Evolutionary conservation across 441 rosid species (phyloP), one percentile per base, ranked within the genome.

Genomic region (Erodium chrysanthum): DNA sequence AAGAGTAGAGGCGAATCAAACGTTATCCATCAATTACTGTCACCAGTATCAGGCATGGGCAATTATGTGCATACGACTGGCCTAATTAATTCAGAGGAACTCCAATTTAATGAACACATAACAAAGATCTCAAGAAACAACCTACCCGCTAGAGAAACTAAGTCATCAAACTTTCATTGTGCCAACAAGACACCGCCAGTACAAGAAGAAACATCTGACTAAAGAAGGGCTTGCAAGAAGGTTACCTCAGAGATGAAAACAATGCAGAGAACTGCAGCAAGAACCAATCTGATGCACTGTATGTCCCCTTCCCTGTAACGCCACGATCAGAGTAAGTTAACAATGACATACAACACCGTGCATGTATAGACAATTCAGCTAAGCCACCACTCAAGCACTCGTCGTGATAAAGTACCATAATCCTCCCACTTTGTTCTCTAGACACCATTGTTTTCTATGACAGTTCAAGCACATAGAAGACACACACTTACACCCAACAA

Each of bases 241-340:
- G 70, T 40, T 31, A 76, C 76, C 75, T 73, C 60, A 48, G 22
- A 65, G 54, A 22, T 23, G 52, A 56, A 21, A 22, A 15, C 15
- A 65, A 22, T 44, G 18, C 15, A 65, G 20, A 50, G 52, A 10
- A 12, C 12, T 29, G 68, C 62, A 11, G 58, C 35, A 42, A 4
- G 22, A 5, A 3, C 48, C 65, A 12, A 17, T 33, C 52, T 17
- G 10, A 18, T 0, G 21, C 22, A 15, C 40, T 21, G 48, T 44
- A 37, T 23, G 17, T 18, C 44, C 64, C 71, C 68, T 60, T 67
- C 25, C 74, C 66, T 73, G 79, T 59, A 69, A 71, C 66, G 72
- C 61, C 77, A 69, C 46, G 61, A 31, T 37, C 68, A 64, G 31
- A 29, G 48, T 21, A 68, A 68, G 54, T 27, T 18, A 70, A 58